A percentile compares a stretch with the other conserved stretches of the same genome.
Evolutionary conservation across 2,329 filamentous ascomycete genomes (phyloP).

Genomic region (Pseudogymnoascus sp.): DNA sequence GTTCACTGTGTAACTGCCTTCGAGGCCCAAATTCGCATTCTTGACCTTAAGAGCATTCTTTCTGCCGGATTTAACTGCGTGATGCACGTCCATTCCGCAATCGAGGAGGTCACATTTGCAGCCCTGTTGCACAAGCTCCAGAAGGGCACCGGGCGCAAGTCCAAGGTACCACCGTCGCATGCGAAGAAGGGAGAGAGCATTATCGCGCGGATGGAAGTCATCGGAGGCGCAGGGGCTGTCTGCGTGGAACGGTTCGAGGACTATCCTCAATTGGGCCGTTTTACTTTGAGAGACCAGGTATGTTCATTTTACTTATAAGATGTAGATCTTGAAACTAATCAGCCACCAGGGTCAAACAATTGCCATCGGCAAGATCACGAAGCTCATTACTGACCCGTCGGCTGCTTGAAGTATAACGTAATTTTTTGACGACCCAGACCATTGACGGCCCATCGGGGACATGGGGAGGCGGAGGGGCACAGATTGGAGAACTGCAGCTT

Average conservation of each 20-base stretch:
- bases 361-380: slow-evolving; percentile 98
- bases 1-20: slow-evolving; percentile 86
- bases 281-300: slow-evolving; percentile 84
- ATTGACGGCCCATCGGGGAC: not conserved
- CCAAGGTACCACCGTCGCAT: slow-evolving; percentile 86
- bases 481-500: slow-evolving; percentile 6
- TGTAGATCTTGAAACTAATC: slow-evolving; percentile 10
- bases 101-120: slow-evolving; percentile 92
- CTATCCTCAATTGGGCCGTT: slow-evolving; percentile 87
- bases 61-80: slow-evolving; percentile 97
- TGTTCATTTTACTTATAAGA: slow-evolving; percentile 21
- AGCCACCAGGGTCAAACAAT: slow-evolving; percentile 82
- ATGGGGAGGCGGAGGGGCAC: not conserved
- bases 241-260: slow-evolving; percentile 95
- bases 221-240: slow-evolving; percentile 73
- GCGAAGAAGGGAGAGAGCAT: slow-evolving; percentile 76
- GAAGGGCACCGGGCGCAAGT: slow-evolving; percentile 88
- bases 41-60: slow-evolving; percentile 91
- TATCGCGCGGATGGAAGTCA: slow-evolving; percentile 85
- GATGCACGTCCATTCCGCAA: slow-evolving; percentile 91
- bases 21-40: slow-evolving; percentile 91
- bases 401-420: not conserved
- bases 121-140: slow-evolving; percentile 87
- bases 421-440: not conserved
- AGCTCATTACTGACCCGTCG: slow-evolving; percentile 50